phyloP scores from a whole-genome alignment of 192 early-diverging fungal species.

The Diversispora eburnea region DNA sequence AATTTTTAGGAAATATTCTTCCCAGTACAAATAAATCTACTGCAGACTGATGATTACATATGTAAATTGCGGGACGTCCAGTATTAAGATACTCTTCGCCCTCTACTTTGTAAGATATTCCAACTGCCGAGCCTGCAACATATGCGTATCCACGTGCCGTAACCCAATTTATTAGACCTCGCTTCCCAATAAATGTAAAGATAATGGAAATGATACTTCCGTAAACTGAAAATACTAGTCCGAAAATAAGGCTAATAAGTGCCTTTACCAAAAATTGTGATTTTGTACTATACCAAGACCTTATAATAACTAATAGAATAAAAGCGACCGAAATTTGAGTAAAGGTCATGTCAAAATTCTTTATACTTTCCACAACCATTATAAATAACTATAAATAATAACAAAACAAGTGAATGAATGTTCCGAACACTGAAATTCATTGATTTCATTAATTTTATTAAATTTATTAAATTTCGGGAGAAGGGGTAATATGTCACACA shows the following conservation, averaged over 20 bases:
- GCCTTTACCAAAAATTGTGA: constrained; percentile 15
- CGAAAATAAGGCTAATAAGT: constrained; percentile 2
- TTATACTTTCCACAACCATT: too few species aligned
- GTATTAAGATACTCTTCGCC: constrained; percentile 57
- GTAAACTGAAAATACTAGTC: constrained; percentile 20
- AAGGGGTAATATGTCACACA: too few species aligned
- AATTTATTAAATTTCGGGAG: too few species aligned
- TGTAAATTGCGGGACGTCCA: constrained; percentile 58
- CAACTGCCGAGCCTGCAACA: constrained; percentile 24
- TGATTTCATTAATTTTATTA: too few species aligned
- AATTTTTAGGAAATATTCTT: constrained; percentile 59
- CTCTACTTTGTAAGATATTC: constrained; percentile 58
- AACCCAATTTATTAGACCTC: constrained; percentile 20
- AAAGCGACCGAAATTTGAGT: too few species aligned
- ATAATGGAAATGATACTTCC: constrained; percentile 15
- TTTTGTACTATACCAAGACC: constrained; percentile 6
- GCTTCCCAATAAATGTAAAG: constrained; percentile 11
- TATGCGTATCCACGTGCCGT: constrained; percentile 16
- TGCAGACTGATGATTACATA: constrained; percentile 86
- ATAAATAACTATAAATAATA: too few species aligned
- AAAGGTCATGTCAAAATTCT: too few species aligned
- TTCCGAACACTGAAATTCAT: too few species aligned
- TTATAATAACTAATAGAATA: too few species aligned
- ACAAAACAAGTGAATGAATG: too few species aligned
- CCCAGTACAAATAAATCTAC: constrained; percentile 72